phyloP scores from a whole-genome alignment of 129 eudicot genomes.

The Lactuca saligna region DNA sequence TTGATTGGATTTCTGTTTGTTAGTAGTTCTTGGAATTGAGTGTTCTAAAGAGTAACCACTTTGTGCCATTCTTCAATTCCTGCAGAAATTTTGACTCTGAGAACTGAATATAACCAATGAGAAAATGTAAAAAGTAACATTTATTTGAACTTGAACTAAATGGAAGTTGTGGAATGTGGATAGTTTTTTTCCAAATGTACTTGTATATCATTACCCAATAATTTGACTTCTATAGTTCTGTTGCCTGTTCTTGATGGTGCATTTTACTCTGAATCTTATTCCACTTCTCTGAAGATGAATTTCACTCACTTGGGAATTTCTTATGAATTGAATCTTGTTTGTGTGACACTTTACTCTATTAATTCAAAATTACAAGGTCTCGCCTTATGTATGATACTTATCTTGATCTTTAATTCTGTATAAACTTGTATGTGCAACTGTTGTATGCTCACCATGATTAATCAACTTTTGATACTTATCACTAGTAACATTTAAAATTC shows the following conservation, averaged over 20 bases:
- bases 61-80: background rate
- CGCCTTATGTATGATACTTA: constrained; percentile 6
- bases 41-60: background rate
- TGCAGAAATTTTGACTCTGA: background rate
- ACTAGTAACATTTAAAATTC: constrained; percentile 22
- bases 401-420: constrained; percentile 10
- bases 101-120: constrained; percentile 3
- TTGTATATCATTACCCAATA: background rate
- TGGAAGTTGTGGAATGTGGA: constrained; percentile 7
- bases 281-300: constrained; percentile 20
- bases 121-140: constrained; percentile 2
- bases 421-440: constrained; percentile 13
- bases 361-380: background rate
- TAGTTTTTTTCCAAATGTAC: background rate
- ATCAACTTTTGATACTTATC: background rate
- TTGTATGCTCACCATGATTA: background rate
- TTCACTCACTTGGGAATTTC: constrained; percentile 11
- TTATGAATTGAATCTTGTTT: constrained; percentile 15
- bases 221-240: constrained; percentile 1
- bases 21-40: constrained; percentile 3
- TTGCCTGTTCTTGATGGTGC: background rate
- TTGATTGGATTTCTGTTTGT: constrained; percentile 12
- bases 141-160: constrained; percentile 1
- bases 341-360: background rate
- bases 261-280: constrained; percentile 17